phyloP scores from a whole-genome alignment of 2,329 filamentous ascomycete genomes.

The Verticillium zaregamsianum region DNA sequence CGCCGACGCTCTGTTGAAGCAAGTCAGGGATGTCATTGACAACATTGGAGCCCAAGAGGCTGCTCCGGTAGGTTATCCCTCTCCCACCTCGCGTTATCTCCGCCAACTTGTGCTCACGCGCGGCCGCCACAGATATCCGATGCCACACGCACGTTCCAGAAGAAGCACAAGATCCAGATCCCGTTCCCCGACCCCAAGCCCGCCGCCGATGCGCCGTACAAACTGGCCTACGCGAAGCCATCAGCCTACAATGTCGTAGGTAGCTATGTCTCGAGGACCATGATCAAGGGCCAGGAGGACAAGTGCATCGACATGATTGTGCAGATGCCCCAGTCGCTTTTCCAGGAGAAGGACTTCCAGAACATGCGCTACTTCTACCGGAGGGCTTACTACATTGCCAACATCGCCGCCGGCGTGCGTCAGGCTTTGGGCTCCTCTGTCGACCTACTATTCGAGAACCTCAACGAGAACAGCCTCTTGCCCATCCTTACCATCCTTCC shows the following conservation, averaged over 20 bases:
- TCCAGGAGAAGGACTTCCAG: constrained; percentile 92
- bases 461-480: constrained; percentile 72
- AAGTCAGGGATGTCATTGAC: constrained; percentile 50
- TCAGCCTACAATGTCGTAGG: constrained; percentile 81
- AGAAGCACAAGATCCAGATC: constrained; percentile 63
- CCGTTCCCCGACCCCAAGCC: constrained; percentile 84
- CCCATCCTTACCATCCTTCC: constrained; percentile 55
- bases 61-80: constrained; percentile 38
- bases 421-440: constrained; percentile 49
- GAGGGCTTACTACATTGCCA: constrained; percentile 84
- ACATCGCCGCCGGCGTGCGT: constrained; percentile 68
- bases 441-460: constrained; percentile 57
- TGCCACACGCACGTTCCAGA: constrained; percentile 63
- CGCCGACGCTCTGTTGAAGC: constrained; percentile 45
- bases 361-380: constrained; percentile 95
- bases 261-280: constrained; percentile 75
- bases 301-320: constrained; percentile 77
- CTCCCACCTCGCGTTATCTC: constrained; percentile 5
- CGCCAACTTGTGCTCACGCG: not conserved
- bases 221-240: constrained; percentile 73
- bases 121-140: constrained; percentile 54
- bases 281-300: constrained; percentile 57
- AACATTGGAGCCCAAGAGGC: constrained; percentile 44
- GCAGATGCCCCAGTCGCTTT: constrained; percentile 73
- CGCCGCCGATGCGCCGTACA: constrained; percentile 72